Conservation (phyloP, 2,329 filamentous ascomycete species). For the Beauveria sp. region DNA sequence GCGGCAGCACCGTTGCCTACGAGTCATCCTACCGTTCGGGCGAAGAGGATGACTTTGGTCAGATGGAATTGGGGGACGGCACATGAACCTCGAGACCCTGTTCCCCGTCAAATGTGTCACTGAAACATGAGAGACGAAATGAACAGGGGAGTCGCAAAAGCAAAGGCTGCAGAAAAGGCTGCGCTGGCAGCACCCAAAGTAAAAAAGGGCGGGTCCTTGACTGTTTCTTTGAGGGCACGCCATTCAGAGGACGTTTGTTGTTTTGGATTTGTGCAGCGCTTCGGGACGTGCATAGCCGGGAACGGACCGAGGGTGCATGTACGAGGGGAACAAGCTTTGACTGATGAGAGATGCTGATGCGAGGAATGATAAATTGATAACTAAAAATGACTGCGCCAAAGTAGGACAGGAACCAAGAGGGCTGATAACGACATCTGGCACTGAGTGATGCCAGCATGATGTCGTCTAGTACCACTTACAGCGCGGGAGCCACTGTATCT, state of each 20-base stretch:
- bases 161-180: not conserved
- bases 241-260: not conserved
- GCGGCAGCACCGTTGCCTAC: too few relatives aligned
- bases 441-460: not conserved
- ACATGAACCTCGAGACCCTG: not conserved
- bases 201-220: not conserved
- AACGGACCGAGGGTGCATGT: not conserved
- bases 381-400: not conserved
- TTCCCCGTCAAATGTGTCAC: not conserved
- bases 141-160: not conserved
- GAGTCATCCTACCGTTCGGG: too few relatives aligned
- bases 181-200: not conserved
- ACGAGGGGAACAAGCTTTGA: not conserved
- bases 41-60: not conserved
- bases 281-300: not conserved
- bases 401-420: not conserved
- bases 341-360: not conserved
- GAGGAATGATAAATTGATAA: not conserved
- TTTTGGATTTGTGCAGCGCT: not conserved
- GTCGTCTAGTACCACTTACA: not conserved
- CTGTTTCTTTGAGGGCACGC: not conserved
- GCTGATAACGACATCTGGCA: not conserved
- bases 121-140: slow-evolving; percentile 1
- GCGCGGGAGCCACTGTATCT: not conserved
- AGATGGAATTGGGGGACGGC: not conserved